A percentile compares a stretch with the other conserved stretches of the same genome.
Conservation (phyloP, 1,284 basidiomycete species). For the Boletus nobilissimus region DNA sequence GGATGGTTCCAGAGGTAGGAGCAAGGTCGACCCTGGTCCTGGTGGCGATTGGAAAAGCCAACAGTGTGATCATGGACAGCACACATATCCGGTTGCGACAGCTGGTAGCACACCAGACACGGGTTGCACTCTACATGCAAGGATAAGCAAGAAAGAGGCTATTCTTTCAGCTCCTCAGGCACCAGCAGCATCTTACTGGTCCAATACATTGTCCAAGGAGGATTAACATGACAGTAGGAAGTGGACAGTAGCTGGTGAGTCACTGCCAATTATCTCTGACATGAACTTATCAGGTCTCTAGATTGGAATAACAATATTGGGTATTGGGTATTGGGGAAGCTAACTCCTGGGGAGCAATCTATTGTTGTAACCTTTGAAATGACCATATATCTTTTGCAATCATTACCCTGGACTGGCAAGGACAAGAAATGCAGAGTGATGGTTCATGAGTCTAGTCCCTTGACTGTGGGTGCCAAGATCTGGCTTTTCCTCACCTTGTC, state of each 20-base stretch:
- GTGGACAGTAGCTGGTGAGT: constrained; percentile 72
- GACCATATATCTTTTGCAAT: constrained; percentile 58
- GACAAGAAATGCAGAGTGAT: too few relatives aligned
- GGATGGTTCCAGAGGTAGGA: constrained; percentile 51
- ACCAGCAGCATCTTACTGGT: constrained; percentile 53
- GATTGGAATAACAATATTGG: constrained; percentile 54
- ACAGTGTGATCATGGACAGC: constrained; percentile 46
- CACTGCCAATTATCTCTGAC: not conserved
- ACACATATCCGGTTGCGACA: constrained; percentile 39
- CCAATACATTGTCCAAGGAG: constrained; percentile 55
- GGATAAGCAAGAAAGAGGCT: constrained; percentile 70
- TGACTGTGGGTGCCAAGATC: too few relatives aligned
- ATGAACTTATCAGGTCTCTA: constrained; percentile 21
- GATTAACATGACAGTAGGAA: constrained; percentile 77
- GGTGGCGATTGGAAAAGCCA: constrained; percentile 46
- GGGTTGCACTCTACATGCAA: constrained; percentile 64
- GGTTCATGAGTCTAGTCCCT: too few relatives aligned
- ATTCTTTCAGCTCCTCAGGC: constrained; percentile 52
- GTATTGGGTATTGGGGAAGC: constrained; percentile 46
- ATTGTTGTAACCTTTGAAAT: constrained; percentile 51
- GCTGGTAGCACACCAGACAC: constrained; percentile 36
- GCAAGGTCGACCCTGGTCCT: constrained; percentile 48
- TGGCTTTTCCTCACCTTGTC: too few relatives aligned
- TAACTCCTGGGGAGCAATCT: constrained; percentile 36
- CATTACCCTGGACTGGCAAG: constrained; percentile 61